phyloP scores from a whole-genome alignment of 768 basidiomycete genomes.

The Ramaria sp. region DNA sequence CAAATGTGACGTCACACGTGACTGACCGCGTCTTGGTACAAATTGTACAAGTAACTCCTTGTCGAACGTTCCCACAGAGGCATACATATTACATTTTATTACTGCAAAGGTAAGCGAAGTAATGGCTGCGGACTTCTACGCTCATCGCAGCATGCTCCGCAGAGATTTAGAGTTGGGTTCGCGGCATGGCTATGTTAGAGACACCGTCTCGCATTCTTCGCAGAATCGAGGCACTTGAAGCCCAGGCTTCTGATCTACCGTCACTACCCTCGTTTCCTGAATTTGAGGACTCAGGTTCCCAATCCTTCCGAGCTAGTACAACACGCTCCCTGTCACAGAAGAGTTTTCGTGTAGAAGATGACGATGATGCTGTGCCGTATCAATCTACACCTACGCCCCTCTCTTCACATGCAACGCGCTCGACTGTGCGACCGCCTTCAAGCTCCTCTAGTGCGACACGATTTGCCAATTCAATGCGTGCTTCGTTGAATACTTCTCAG shows the following conservation, averaged over 20 bases:
- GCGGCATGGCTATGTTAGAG: conserved; percentile 25
- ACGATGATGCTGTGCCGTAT: conserved; percentile 38
- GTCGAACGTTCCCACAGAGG: too few relatives aligned
- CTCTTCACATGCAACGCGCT: conserved; percentile 38
- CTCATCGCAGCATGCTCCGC: too few relatives aligned
- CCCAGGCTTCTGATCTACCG: conserved; percentile 53
- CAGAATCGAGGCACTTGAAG: conserved; percentile 65
- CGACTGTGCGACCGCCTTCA: conserved; percentile 39
- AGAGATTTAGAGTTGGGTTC: too few relatives aligned
- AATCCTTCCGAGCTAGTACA: conserved; percentile 6
- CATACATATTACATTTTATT: neutral
- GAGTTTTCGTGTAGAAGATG: conserved; percentile 24
- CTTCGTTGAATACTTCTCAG: conserved; percentile 18
- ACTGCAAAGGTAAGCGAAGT: too few relatives aligned
- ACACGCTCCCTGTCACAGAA: neutral
- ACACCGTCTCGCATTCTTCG: conserved; percentile 82
- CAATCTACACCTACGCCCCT: conserved; percentile 56
- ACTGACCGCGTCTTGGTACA: neutral
- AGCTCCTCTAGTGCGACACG: conserved; percentile 38
- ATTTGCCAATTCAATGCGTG: conserved; percentile 39
- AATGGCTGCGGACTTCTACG: too few relatives aligned
- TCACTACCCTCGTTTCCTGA: conserved; percentile 68
- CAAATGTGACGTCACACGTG: neutral
- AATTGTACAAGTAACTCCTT: too few relatives aligned
- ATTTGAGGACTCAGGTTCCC: conserved; percentile 39